Conservation (phyloP, 75 land plant genomes). For the Cupressus sempervirens region DNA sequence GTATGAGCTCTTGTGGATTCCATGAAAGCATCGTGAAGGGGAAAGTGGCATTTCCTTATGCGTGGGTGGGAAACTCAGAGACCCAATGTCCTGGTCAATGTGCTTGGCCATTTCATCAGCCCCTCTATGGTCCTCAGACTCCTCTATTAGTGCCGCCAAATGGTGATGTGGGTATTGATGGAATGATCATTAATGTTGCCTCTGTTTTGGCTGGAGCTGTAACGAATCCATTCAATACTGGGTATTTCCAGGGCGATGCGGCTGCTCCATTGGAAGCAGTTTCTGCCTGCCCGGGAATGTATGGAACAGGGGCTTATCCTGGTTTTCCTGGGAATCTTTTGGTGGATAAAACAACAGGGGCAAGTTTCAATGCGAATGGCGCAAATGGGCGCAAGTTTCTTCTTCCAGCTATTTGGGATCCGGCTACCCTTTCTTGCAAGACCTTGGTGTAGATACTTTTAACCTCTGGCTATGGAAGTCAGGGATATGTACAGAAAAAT, state of each 20-base stretch:
- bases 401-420: conserved; percentile 45
- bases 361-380: conserved; percentile 44
- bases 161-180: conserved; percentile 6
- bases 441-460: neutral
- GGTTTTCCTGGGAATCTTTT: conserved; percentile 36
- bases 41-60: neutral
- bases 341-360: conserved; percentile 25
- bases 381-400: conserved; percentile 28
- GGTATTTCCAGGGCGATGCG: conserved; percentile 37
- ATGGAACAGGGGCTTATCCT: conserved; percentile 40
- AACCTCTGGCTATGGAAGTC: no score
- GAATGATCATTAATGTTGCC: conserved; percentile 39
- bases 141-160: conserved; percentile 24
- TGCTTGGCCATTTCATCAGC: neutral
- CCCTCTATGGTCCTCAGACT: conserved; percentile 22
- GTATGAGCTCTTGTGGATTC: conserved; percentile 22
- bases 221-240: conserved; percentile 35
- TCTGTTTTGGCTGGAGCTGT: conserved; percentile 29
- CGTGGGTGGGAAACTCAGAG: conserved; percentile 36
- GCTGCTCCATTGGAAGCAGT: conserved; percentile 28
- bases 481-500: no score
- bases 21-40: neutral
- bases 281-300: conserved; percentile 38
- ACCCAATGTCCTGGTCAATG: conserved; percentile 30
- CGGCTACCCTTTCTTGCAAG: conserved; percentile 14